Evolutionary conservation across 2,329 filamentous ascomycete genomes (phyloP), one percentile per base, ranked within the genome.

Genomic region (Hymenoscyphus repandus): DNA sequence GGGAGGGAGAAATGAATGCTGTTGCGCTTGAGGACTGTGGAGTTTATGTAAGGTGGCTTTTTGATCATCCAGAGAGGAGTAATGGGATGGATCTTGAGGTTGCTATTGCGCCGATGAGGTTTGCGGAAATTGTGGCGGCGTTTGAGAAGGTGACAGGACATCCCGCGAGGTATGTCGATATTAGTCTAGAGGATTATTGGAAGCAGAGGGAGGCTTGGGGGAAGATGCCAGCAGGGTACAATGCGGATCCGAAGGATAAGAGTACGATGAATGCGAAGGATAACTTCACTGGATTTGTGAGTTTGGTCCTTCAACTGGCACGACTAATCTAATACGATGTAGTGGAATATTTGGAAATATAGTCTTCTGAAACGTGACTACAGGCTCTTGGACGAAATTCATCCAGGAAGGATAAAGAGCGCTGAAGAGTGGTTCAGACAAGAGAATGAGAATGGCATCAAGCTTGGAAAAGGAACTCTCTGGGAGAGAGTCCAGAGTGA

Each of bases 321-420:
- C 12, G 12, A 6, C 18, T 15, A 11, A 9, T 27, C n/a, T 39
- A 9, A 22, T 5, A 6, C 20, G 31, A 18, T 10, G 11, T 2
- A 49, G 46, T 79, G 75, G 72, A 74, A 69, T 49, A 52, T 72
- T 47, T 79, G 70, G 66, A 69, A 64, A 41, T 47, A 69, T 48
- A 71, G 70, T 1, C 54, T 78, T 5, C 56, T 77, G 1, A 60
- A 61, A 51, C 68, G 75, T 45, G 71, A 80, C 57, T 78, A 77
- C 57, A 64, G 57, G 12, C 53, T 79, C 15, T 61, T 80, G 38
- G 76, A 79, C 58, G 68, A 74, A 62, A 79, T 80, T 44, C 69
- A 74, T 58, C 76, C 77, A 0, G 58, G 59, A 1, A 66, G 77
- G n/a, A 72, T 77, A 49, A 70, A 62, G 58, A 73, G 64, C 32